phyloP scores from a whole-genome alignment of 2,329 filamentous ascomycete genomes.

The Ceratocystis harringtonii region DNA sequence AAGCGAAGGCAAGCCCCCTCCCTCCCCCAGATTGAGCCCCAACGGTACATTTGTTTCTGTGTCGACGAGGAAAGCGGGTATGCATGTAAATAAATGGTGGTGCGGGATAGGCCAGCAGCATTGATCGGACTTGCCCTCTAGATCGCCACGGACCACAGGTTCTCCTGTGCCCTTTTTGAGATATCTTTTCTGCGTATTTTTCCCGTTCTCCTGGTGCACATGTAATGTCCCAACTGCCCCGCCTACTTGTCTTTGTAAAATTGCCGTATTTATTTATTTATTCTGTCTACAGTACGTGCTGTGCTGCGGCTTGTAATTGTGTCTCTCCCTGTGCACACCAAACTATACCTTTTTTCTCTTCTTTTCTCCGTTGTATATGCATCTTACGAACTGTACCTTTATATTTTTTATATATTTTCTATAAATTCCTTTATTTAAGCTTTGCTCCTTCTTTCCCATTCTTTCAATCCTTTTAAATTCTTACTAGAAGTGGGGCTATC shows the following conservation, averaged over 20 bases:
- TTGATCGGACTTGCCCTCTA: slow-evolving; percentile 1
- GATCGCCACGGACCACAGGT: background rate
- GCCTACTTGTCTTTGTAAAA: too few species aligned
- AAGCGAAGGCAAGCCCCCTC: background rate
- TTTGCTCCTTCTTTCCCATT: background rate
- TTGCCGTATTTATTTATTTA: background rate
- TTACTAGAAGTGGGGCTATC: background rate
- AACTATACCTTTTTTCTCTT: background rate
- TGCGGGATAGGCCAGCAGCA: background rate
- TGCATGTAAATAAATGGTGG: background rate
- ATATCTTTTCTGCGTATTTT: background rate
- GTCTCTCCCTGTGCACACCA: background rate
- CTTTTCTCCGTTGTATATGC: background rate
- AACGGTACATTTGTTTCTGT: too few species aligned
- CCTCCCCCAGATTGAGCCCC: background rate
- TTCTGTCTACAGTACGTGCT: background rate
- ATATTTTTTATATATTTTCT: background rate
- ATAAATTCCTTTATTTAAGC: background rate
- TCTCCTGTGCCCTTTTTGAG: background rate
- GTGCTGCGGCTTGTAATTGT: background rate
- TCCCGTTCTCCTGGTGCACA: background rate
- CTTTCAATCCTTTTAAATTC: background rate
- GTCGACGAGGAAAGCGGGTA: too few species aligned
- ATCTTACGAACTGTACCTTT: background rate
- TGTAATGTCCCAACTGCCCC: too few species aligned